Base-by-base conservation (phyloP, 176 grass and related monocot species). In the Phragmites australis region DNA sequence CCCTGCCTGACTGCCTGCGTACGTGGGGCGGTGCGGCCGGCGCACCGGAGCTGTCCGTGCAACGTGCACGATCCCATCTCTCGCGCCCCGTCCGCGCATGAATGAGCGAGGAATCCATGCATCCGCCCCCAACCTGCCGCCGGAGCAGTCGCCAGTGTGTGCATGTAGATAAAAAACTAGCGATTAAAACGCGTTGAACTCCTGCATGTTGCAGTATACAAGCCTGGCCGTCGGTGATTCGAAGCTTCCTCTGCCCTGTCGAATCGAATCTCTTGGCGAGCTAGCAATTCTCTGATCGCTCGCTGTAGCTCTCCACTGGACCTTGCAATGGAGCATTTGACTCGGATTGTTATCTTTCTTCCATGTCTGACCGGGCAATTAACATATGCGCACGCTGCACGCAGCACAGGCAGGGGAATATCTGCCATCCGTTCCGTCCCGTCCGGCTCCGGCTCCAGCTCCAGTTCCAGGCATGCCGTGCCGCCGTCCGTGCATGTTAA, bases 141-240 rank as follows among this genome's bases (percentile, higher is more conserved):
- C 70, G 70, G 48, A 53, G 72, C 53, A 75, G 73, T 25, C 73
- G 53, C 73, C 74, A 55, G 23, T 6, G 61, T 5, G 11, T 15
- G 15, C 15, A 21, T 3, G 32, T 22, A 6, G n/a, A 40, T 0
- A 6, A 11, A 6, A 16, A 47, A 18, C 22, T 14, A 41, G 7
- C 61, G 52, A 59, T 75, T 13, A 23, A 64, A 30, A 29, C 2
- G 13, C 18, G 18, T 2, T 17, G 1, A 19, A n/a, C 18, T 29
- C 22, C 8, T 30, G 32, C 71, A 55, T 56, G 81, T 83, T 67
- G 71, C 71, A 83, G 22, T 75, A 67, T 67, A 68, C 69, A 56
- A 67, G 3, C 12, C 7, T 6, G 2, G 4, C 1, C 45, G 45
- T 26, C 37, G 47, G 60, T 74, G 57, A 43, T 57, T 56, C 81